These are phyloP conservation scores for Aspergillus costaricaensis DNA, from an alignment of 2,329 filamentous ascomycete genomes.

Conservation along the genomic window DNA sequence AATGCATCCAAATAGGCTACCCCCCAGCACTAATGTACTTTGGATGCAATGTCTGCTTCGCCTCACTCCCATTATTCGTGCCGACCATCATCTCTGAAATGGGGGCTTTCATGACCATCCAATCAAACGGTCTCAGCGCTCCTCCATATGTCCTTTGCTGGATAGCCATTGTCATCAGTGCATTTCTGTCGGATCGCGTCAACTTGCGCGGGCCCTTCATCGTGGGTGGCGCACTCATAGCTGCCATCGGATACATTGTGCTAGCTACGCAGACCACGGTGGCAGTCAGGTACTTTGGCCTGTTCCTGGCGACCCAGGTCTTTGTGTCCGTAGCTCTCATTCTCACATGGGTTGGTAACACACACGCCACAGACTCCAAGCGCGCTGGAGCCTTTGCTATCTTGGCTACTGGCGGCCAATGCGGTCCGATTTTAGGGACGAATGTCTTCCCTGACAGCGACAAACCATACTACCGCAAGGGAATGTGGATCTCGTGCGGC, in stretches of 20 bases:
- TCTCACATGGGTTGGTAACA: slow-evolving; percentile 42
- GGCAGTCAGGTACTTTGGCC: slow-evolving; percentile 39
- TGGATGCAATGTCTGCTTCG: slow-evolving; percentile 35
- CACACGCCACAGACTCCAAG: slow-evolving; percentile 41
- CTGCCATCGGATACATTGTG: slow-evolving; percentile 45
- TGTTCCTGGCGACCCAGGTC: slow-evolving; percentile 44
- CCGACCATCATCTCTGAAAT: slow-evolving; percentile 40
- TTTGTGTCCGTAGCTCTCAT: slow-evolving; percentile 40
- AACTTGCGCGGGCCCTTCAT: slow-evolving; percentile 44
- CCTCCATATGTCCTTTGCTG: slow-evolving; percentile 47
- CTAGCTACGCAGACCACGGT: slow-evolving; percentile 38
- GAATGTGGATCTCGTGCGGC: slow-evolving; percentile 40
- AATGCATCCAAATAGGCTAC: slow-evolving; percentile 13
- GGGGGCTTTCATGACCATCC: slow-evolving; percentile 35
- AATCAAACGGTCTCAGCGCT: slow-evolving; percentile 42
- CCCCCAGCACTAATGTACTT: slow-evolving; percentile 26
- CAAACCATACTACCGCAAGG: slow-evolving; percentile 37
- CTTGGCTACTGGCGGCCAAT: slow-evolving; percentile 42
- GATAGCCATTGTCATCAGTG: slow-evolving; percentile 39
- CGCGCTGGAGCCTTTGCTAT: slow-evolving; percentile 40
- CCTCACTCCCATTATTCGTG: slow-evolving; percentile 34
- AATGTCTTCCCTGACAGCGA: slow-evolving; percentile 38
- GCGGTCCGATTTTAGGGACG: slow-evolving; percentile 34
- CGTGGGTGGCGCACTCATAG: slow-evolving; percentile 36
- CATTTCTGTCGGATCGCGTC: slow-evolving; percentile 40